Evolutionary conservation across 495 filamentous ascomycete genomes (phyloP).

Genomic region (Copromyces sp.): DNA sequence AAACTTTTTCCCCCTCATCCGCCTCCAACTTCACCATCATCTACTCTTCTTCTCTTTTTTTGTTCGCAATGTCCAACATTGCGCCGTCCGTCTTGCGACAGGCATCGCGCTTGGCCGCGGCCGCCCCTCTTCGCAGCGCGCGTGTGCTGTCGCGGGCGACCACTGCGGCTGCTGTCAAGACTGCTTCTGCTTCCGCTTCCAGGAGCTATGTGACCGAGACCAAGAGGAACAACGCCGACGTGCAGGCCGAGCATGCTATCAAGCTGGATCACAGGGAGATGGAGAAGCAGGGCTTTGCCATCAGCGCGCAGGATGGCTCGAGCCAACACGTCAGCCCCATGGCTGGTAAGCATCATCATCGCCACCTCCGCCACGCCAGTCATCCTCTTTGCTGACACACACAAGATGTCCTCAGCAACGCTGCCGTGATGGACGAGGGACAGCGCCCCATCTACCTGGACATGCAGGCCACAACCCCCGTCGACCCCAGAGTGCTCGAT

Average conservation of each 20-base stretch:
- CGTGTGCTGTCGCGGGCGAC: constrained; percentile 35
- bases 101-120: constrained; percentile 59
- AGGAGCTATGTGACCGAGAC: constrained; percentile 79
- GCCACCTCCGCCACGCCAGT: background rate
- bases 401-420: constrained; percentile 75
- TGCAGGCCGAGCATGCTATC: constrained; percentile 73
- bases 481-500: constrained; percentile 88
- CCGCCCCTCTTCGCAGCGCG: constrained; percentile 36
- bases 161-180: constrained; percentile 14
- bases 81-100: constrained; percentile 65
- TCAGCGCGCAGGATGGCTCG: constrained; percentile 46
- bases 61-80: constrained; percentile 56
- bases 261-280: constrained; percentile 75
- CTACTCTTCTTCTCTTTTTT: background rate
- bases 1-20: constrained; percentile 5
- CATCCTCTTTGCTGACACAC: background rate
- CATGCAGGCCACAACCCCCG: constrained; percentile 97
- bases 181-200: constrained; percentile 15
- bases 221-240: constrained; percentile 67
- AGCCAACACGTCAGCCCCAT: constrained; percentile 62
- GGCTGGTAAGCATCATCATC: constrained; percentile 42
- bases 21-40: background rate
- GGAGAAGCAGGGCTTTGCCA: constrained; percentile 55
- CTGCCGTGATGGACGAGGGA: constrained; percentile 87
- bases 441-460: constrained; percentile 93